phyloP scores from a whole-genome alignment of 805 yeast species.

The Sporopachydermia quercuum region DNA sequence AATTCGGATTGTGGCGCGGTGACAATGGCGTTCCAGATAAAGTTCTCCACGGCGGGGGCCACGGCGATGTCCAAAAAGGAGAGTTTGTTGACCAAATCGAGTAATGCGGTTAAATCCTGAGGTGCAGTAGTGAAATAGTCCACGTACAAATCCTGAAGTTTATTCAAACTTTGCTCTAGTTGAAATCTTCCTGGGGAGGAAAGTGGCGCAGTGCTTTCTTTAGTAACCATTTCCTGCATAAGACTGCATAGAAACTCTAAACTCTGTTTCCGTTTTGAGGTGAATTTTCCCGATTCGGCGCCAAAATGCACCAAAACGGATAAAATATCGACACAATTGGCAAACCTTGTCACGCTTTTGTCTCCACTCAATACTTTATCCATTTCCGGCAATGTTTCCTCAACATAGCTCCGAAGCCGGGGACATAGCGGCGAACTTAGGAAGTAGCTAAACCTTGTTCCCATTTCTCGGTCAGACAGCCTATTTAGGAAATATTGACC shows the following conservation, averaged over 20 bases:
- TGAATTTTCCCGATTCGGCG: constrained; percentile 12
- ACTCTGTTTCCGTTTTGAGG: constrained; percentile 26
- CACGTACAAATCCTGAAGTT: constrained; percentile 38
- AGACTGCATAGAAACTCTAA: constrained; percentile 28
- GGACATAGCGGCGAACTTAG: constrained; percentile 38
- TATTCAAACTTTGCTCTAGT: constrained; percentile 51
- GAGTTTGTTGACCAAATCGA: constrained; percentile 28
- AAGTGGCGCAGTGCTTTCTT: constrained; percentile 27
- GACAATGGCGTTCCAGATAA: constrained; percentile 41
- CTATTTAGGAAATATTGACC: constrained; percentile 53
- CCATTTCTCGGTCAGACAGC: constrained; percentile 48
- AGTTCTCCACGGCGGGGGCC: constrained; percentile 37
- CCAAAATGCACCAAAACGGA: constrained; percentile 32
- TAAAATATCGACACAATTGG: constrained; percentile 58
- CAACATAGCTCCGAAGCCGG: constrained; percentile 41
- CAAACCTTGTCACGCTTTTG: constrained; percentile 45
- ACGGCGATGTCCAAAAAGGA: constrained; percentile 31
- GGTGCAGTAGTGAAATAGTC: constrained; percentile 19
- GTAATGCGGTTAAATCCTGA: constrained; percentile 21
- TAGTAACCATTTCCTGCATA: constrained; percentile 27
- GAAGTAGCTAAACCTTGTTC: constrained; percentile 53
- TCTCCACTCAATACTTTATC: constrained; percentile 34
- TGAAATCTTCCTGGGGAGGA: constrained; percentile 54
- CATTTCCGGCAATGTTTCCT: constrained; percentile 34
- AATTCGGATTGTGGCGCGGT: not conserved